Evolutionary conservation across 2,329 filamentous ascomycete genomes (phyloP), one percentile per base, ranked within the genome.

Genomic region (Mariannaea sp.): DNA sequence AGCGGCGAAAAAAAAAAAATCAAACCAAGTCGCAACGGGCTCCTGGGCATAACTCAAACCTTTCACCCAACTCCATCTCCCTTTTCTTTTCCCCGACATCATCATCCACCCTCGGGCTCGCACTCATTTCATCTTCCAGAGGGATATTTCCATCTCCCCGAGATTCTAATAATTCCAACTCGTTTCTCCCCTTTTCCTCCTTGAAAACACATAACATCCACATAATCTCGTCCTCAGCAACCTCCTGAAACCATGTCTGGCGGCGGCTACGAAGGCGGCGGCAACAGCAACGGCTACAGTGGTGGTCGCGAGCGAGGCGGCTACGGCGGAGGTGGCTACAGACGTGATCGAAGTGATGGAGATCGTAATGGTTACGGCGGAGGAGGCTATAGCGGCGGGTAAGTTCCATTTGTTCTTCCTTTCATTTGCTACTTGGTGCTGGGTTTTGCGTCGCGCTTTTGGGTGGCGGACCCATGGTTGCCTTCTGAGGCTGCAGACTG

Each of bases 241-340:
- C 43, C 51, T 46, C 41, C 49, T 56, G 41, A 46, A 52, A 74
- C 63, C 52, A 80, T 80, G 77, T 80, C 78, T 65, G 78, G 77
- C 70, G 78, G 77, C 70, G 58, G 59, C 58, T 65, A 65, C 53
- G 59, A 64, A 45, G 65, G 65, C 57, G 56, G 58, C 52, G 63
- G 65, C 64, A 68, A 65, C 47, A 62, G 67, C 51, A 53, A 56
- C 47, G 55, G 56, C 40, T 61, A 60, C 10, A 41, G 47, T 7
- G 46, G 73, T 62, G 35, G 46, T 20, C 16, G 44, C 10, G 77
- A 76, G 69, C 64, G 70, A 47, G 59, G 64, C 52, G 71, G 69
- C 52, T 61, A 67, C 44, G 66, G 70, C 35, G 62, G 65, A 33
- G 66, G 67, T 53, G 68, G 74, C 62, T 75, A 73, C 57, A 68